These are phyloP conservation scores for Pythium plurisporium DNA, from an alignment of 352 stramenopile genomes.

Conservation along the genomic window DNA sequence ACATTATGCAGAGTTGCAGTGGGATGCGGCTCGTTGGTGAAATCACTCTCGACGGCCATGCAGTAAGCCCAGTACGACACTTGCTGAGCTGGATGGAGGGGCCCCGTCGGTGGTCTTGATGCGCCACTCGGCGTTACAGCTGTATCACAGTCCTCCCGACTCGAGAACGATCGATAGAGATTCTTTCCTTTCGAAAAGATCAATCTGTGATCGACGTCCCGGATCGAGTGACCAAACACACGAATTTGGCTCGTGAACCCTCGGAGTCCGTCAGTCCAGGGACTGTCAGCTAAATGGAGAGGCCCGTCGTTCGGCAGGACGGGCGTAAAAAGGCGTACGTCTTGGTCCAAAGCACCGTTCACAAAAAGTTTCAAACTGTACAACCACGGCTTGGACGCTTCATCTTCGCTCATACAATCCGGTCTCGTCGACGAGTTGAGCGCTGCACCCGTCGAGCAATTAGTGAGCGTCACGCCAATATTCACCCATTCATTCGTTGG, in stretches of 20 bases:
- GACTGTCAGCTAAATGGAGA: conserved; percentile 61
- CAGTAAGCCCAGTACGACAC: conserved; percentile 42
- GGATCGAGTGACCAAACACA: conserved; percentile 34
- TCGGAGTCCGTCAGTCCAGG: conserved; percentile 58
- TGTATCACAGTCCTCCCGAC: background rate
- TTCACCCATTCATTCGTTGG: conserved; percentile 60
- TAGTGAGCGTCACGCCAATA: conserved; percentile 64
- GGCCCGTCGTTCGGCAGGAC: conserved; percentile 53
- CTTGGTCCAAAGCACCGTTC: conserved; percentile 53
- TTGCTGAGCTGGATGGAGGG: conserved; percentile 10
- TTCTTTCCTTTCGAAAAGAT: conserved; percentile 15
- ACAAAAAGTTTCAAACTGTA: conserved; percentile 56
- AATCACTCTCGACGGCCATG: background rate
- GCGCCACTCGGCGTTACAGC: background rate
- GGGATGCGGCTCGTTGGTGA: background rate
- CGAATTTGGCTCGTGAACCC: conserved; percentile 62
- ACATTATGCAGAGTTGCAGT: background rate
- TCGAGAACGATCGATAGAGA: background rate
- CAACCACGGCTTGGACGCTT: conserved; percentile 18
- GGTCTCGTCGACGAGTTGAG: background rate
- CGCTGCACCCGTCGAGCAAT: conserved; percentile 31
- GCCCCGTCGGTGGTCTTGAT: too few relatives aligned
- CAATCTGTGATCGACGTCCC: conserved; percentile 22
- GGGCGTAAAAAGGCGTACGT: conserved; percentile 36
- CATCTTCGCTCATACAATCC: conserved; percentile 9